Base-by-base conservation (phyloP, 108 stramenopile species). In the Discostella pseudostelligera region DNA sequence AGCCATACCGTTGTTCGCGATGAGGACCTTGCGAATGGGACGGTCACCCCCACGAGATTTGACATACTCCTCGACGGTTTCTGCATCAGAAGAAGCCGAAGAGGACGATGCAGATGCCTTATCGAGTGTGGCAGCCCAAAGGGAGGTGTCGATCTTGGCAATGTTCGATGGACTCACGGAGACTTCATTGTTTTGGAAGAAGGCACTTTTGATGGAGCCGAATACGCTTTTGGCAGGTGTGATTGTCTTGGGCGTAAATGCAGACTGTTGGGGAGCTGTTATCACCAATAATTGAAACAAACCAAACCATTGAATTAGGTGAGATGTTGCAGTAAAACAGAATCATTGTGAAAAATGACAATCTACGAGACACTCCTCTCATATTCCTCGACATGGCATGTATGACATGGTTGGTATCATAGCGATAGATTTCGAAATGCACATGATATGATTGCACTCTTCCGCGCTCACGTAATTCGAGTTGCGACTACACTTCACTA, bases 1-100 rank as follows among this genome's bases (percentile, higher is more conserved):
- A 26, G 96, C 98, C 96, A 98, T 98, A 60, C 98, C 98, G 75
- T 98, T 98, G 90, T 98, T 98, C 63, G 96, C 93, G 74, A 93
- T 88, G 62, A 92, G 80, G 47, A 94, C 83, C 64, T 94, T 96
- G 55, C 84, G 78, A 74, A 97, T 97, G 37, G 83, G 70, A 40
- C 79, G 86, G 50, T 87, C 70, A 14, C 96, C 96, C 4, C 96
- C 96, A 14, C 92, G 91, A 17, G 70, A 77, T 62, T 83, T 74
- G 55, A 97, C 94, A 67, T 97, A 97, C 22, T 95, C 90, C 50
- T 91, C 93, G 39, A 96, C 70, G 22, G 84, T 77, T 58, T 67
- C 58, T 46, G 60, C 59, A 32, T 32, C 32, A 43, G 67, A 26
- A 17, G 24, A 48, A 9, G 61, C 25, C 7, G 65, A 44, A 22